Percentiles rank a stretch among this genome's conserved stretches.
Conservation (phyloP, 2,329 filamentous ascomycete species). For the Rutstroemia sp. region DNA sequence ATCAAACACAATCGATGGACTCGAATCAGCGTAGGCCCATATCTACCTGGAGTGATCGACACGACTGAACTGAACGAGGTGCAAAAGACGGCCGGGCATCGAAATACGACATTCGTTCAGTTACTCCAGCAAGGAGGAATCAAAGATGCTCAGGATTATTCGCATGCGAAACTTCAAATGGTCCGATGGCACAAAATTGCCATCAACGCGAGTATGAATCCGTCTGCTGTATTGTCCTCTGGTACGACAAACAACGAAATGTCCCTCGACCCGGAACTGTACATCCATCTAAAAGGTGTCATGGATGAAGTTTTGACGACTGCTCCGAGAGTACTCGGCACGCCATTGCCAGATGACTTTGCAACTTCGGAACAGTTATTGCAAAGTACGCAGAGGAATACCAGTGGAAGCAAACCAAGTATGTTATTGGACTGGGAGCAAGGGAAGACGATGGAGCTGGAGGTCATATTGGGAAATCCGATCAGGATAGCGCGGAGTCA, state of each 20-base stretch:
- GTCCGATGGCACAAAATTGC: conserved; percentile 71
- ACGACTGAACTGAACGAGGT: conserved; percentile 5
- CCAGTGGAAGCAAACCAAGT: conserved; percentile 46
- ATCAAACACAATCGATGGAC: conserved; percentile 70
- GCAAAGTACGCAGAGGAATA: conserved; percentile 55
- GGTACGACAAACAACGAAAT: conserved; percentile 60
- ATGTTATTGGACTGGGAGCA: conserved; percentile 49
- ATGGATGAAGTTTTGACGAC: conserved; percentile 65
- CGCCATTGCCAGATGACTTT: conserved; percentile 51
- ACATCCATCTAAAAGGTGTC: conserved; percentile 52
- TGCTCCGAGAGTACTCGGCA: conserved; percentile 54
- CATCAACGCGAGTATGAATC: conserved; percentile 71
- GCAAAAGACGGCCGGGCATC: conserved; percentile 13
- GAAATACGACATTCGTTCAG: conserved; percentile 39
- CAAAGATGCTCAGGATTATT: conserved; percentile 56
- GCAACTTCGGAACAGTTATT: conserved; percentile 57
- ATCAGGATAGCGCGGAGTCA: conserved; percentile 43
- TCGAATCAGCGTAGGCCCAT: conserved; percentile 61
- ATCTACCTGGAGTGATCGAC: conserved; percentile 41
- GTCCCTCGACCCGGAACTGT: conserved; percentile 55
- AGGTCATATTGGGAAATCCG: conserved; percentile 50
- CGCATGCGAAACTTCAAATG: conserved; percentile 59
- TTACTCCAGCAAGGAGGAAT: conserved; percentile 46
- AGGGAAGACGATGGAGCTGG: conserved; percentile 46
- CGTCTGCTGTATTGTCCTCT: conserved; percentile 59